These are phyloP conservation scores for Pyricularia pennisetigena DNA, from an alignment of 2,329 filamentous ascomycete species.

Conservation along the genomic window DNA sequence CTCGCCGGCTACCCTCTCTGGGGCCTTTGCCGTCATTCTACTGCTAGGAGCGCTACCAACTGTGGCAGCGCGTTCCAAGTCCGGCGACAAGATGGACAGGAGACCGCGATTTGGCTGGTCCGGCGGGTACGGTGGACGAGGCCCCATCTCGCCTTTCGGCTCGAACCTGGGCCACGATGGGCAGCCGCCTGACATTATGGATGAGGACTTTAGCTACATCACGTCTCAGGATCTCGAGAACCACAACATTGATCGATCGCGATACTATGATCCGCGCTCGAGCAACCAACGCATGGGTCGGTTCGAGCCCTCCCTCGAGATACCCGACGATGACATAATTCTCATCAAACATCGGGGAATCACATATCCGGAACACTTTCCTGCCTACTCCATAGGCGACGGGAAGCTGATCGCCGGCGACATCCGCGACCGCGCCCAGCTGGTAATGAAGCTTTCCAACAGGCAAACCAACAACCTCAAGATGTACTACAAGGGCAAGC, in stretches of 20 bases:
- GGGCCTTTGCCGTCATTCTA: slow-evolving; percentile 36
- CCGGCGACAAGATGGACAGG: slow-evolving; percentile 1
- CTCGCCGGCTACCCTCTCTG: slow-evolving; percentile 38
- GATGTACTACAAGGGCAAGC: slow-evolving; percentile 64
- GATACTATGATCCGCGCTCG: slow-evolving; percentile 21
- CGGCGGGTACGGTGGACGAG: slow-evolving; percentile 10
- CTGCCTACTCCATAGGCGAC: slow-evolving; percentile 65
- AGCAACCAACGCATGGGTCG: slow-evolving; percentile 9
- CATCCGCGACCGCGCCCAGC: slow-evolving; percentile 55
- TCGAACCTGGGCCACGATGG: slow-evolving; percentile 32
- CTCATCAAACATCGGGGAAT: slow-evolving; percentile 58
- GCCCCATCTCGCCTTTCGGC: slow-evolving; percentile 38
- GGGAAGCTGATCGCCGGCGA: slow-evolving; percentile 59
- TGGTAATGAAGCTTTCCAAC: slow-evolving; percentile 54
- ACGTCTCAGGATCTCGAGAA: slow-evolving; percentile 62
- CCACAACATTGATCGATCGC: slow-evolving; percentile 23
- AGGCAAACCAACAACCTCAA: slow-evolving; percentile 44
- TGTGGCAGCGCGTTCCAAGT: slow-evolving; percentile 12
- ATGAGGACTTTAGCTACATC: slow-evolving; percentile 74
- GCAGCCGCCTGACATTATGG: slow-evolving; percentile 51
- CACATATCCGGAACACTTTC: slow-evolving; percentile 62
- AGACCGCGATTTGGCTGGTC: slow-evolving; percentile 39
- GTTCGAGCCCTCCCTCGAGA: slow-evolving; percentile 16
- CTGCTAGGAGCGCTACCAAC: slow-evolving; percentile 36
- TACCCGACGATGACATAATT: slow-evolving; percentile 57